phyloP scores from a whole-genome alignment of 2,329 filamentous ascomycete genomes.

The Sphaerulina musiva region DNA sequence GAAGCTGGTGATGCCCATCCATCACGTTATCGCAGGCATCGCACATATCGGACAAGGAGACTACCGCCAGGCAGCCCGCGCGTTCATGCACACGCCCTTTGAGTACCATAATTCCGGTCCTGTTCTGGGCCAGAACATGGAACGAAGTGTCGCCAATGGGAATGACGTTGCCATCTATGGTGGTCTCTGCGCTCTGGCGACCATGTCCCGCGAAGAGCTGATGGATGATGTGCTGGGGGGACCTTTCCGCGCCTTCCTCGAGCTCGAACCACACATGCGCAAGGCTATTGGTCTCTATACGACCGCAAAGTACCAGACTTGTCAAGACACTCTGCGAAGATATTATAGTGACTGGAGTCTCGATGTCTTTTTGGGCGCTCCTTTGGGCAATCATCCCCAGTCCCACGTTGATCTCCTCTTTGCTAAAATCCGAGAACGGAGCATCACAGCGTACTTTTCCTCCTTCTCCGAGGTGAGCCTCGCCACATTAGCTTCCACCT shows the following conservation, averaged over 20 bases:
- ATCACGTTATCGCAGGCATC: conserved; percentile 57
- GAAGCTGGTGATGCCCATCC: conserved; percentile 56
- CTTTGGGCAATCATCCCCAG: conserved; percentile 36
- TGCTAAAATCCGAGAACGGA: conserved; percentile 72
- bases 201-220: conserved; percentile 73
- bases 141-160: conserved; percentile 65
- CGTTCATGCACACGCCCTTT: conserved; percentile 61
- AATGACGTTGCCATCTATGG: conserved; percentile 93
- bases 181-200: conserved; percentile 80
- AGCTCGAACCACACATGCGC: conserved; percentile 88
- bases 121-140: conserved; percentile 48
- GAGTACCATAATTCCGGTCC: conserved; percentile 38
- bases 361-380: conserved; percentile 63
- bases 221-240: conserved; percentile 74
- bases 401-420: conserved; percentile 64
- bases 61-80: conserved; percentile 61
- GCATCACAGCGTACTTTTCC: conserved; percentile 85
- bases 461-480: conserved; percentile 86
- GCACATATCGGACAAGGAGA: conserved; percentile 51
- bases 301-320: conserved; percentile 79
- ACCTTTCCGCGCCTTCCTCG: conserved; percentile 77
- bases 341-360: conserved; percentile 84
- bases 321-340: conserved; percentile 72
- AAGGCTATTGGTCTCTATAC: conserved; percentile 86
- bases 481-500: conserved; percentile 68